Conservation (phyloP, 768 basidiomycete genomes). For the Tremella mesenterica region DNA sequence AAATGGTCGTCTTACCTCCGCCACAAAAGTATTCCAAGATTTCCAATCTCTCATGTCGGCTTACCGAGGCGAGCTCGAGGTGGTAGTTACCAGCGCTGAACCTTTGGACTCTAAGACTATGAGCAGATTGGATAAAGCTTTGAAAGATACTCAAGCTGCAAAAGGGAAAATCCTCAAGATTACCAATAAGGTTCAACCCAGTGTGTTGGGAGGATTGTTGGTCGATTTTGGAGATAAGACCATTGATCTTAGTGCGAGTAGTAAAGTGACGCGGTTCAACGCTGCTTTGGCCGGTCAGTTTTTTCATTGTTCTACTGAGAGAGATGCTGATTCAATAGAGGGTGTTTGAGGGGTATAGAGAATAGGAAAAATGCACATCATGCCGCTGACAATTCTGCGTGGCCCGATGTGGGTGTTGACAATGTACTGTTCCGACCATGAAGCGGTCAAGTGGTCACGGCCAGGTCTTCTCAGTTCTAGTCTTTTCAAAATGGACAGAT, state of each 20-base stretch:
- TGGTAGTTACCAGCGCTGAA: constrained; percentile 78
- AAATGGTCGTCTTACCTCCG: constrained; percentile 82
- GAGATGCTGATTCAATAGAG: constrained; percentile 13
- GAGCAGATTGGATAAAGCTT: constrained; percentile 66
- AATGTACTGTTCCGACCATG: too few relatives aligned
- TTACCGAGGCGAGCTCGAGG: constrained; percentile 86
- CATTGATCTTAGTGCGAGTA: constrained; percentile 35
- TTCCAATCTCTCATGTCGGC: constrained; percentile 82
- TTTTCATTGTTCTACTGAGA: not conserved
- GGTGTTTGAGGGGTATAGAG: constrained; percentile 19
- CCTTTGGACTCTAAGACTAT: constrained; percentile 65
- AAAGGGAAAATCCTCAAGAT: constrained; percentile 84
- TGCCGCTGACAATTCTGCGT: too few relatives aligned
- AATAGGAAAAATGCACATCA: too few relatives aligned
- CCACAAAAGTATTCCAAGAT: constrained; percentile 75
- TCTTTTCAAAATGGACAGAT: too few relatives aligned
- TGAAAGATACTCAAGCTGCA: constrained; percentile 79
- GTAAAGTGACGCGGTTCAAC: constrained; percentile 87
- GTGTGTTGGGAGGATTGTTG: constrained; percentile 82
- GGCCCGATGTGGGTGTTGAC: too few relatives aligned
- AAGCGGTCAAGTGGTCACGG: too few relatives aligned
- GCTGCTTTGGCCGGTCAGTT: constrained; percentile 68
- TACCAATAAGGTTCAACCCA: constrained; percentile 87
- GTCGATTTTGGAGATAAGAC: constrained; percentile 98
- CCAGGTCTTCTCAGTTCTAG: too few relatives aligned